A percentile compares a stretch with the other conserved stretches of the same genome.
Conservation (phyloP, 2,329 filamentous ascomycete species). For the Thyridium curvatum region DNA sequence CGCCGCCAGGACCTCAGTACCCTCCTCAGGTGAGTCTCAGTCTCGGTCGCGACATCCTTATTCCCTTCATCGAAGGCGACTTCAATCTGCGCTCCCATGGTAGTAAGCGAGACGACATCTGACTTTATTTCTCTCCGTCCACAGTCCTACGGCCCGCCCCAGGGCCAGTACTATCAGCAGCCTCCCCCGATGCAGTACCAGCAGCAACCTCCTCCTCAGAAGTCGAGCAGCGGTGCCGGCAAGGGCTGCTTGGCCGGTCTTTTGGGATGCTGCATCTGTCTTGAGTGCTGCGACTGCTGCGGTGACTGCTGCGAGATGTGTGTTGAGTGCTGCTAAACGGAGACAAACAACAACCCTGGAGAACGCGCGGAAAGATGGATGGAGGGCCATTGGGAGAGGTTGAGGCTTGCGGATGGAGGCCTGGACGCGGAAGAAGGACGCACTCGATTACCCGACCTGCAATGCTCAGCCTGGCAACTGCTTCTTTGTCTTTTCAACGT, state of each 20-base stretch:
- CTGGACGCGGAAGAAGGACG: not conserved
- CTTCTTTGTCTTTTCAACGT: no score
- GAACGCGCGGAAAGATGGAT: not conserved
- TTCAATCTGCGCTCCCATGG: not conserved
- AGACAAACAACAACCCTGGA: not conserved
- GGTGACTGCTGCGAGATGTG: constrained; percentile 37
- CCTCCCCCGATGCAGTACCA: constrained; percentile 37
- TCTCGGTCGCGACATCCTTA: no score
- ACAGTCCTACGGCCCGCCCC: constrained; percentile 29
- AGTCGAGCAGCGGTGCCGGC: constrained; percentile 23
- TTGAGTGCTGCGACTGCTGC: constrained; percentile 44
- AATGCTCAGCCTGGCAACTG: no score
- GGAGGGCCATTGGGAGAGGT: no score
- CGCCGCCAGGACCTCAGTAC: constrained; percentile 24
- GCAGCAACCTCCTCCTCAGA: constrained; percentile 31
- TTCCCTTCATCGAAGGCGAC: no score
- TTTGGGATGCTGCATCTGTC: constrained; percentile 45
- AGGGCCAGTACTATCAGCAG: constrained; percentile 29
- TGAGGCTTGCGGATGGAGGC: not conserved
- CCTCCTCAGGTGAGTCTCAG: constrained; percentile 32
- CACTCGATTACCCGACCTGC: no score
- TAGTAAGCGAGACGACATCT: no score
- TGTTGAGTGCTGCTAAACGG: constrained; percentile 24
- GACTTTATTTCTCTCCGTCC: not conserved
- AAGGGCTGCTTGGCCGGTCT: constrained; percentile 38